Conservation (phyloP, 306 rosid genomes). For the Albizia julibrissin region DNA sequence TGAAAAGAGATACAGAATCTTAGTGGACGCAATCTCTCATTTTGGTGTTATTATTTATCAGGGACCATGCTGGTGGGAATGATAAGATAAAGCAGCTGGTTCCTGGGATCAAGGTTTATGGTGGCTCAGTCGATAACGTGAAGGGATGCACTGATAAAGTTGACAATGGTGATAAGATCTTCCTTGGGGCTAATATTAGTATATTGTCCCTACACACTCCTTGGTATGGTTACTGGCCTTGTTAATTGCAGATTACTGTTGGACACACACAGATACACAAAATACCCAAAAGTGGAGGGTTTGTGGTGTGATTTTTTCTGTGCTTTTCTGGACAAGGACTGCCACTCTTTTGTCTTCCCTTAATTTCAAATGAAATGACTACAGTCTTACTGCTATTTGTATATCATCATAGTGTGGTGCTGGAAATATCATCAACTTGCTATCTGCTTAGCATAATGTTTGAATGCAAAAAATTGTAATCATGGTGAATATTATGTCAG, state of each 20-base stretch:
- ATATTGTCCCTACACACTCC: slow-evolving; percentile 87
- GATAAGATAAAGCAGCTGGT: slow-evolving; percentile 78
- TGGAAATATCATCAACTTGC: slow-evolving; percentile 15
- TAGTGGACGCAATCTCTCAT: neutral
- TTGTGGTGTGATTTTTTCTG: neutral
- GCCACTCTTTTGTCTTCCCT: neutral
- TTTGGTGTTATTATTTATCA: slow-evolving; percentile 19
- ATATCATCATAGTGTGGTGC: neutral
- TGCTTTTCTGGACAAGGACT: neutral
- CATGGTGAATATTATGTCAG: neutral
- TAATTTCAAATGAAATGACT: slow-evolving; percentile 23
- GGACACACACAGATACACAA: neutral
- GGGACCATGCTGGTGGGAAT: slow-evolving; percentile 96
- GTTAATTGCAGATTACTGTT: neutral
- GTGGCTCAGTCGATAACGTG: slow-evolving; percentile 85
- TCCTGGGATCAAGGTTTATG: slow-evolving; percentile 84
- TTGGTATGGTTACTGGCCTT: slow-evolving; percentile 52
- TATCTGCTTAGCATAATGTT: neutral
- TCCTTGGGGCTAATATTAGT: slow-evolving; percentile 67
- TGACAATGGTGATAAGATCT: slow-evolving; percentile 82
- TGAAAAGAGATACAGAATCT: neutral
- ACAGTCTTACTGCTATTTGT: neutral
- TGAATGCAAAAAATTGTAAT: slow-evolving; percentile 10
- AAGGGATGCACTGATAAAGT: slow-evolving; percentile 82
- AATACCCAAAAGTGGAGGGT: neutral